A percentile compares a stretch with the other conserved stretches of the same genome.
Conservation (phyloP, 306 rosid species). For the Ormosia semicastrata region DNA sequence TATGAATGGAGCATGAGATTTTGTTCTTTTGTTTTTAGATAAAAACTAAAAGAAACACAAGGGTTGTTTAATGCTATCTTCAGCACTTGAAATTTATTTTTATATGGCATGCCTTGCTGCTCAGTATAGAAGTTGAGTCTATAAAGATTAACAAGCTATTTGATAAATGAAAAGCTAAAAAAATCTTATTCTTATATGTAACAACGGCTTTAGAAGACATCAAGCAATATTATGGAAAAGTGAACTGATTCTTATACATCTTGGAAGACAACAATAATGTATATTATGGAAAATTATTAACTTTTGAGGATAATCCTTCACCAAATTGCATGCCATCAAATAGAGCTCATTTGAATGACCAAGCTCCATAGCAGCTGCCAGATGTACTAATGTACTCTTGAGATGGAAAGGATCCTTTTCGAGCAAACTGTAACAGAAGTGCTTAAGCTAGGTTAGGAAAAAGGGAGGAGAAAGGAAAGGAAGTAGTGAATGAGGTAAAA, state of each 20-base stretch:
- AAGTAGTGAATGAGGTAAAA: constrained; percentile 7
- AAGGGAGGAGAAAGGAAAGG: background rate
- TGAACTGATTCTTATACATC: background rate
- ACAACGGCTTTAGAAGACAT: constrained; percentile 19
- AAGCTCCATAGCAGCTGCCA: constrained; percentile 97
- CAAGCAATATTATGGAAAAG: background rate
- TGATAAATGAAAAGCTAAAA: background rate
- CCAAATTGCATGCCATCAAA: constrained; percentile 93
- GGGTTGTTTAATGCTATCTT: background rate
- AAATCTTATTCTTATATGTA: background rate
- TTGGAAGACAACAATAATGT: constrained; percentile 19
- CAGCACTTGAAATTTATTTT: background rate
- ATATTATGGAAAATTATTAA: constrained; percentile 22
- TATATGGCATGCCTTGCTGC: background rate
- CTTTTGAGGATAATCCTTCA: constrained; percentile 97
- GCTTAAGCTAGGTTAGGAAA: constrained; percentile 11
- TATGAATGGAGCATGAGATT: background rate
- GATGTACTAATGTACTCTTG: constrained; percentile 86
- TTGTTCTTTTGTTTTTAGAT: background rate
- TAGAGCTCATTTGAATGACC: constrained; percentile 97
- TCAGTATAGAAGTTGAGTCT: background rate
- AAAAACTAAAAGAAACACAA: background rate
- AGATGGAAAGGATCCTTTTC: constrained; percentile 96
- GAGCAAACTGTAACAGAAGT: constrained; percentile 61
- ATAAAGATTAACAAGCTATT: background rate